These are phyloP conservation scores for Backusella sp. DNA, from an alignment of 192 early-diverging fungal genomes.

Conservation along the genomic window DNA sequence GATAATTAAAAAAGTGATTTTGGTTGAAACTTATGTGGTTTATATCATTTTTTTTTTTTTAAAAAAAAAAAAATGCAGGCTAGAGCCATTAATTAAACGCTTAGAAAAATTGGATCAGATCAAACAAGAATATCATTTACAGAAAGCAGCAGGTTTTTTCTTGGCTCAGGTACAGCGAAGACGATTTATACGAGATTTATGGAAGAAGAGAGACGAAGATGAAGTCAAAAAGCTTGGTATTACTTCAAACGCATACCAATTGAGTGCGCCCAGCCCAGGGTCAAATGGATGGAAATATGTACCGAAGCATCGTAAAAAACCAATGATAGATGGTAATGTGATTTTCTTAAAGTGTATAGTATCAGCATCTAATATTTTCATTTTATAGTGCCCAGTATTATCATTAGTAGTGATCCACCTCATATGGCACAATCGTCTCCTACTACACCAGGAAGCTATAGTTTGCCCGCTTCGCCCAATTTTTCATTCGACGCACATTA, in stretches of 20 bases:
- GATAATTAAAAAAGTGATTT: background rate
- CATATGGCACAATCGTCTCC: background rate
- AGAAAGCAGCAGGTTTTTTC: conserved; percentile 35
- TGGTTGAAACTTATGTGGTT: background rate
- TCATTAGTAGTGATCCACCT: background rate
- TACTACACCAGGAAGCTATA: background rate
- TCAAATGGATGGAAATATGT: background rate
- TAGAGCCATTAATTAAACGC: conserved; percentile 29
- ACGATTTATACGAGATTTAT: conserved; percentile 26
- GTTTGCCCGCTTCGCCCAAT: background rate
- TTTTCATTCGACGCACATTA: conserved; percentile 9
- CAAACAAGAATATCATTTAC: conserved; percentile 21
- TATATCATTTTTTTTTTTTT: background rate
- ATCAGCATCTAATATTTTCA: too few species aligned
- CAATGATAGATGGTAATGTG: background rate
- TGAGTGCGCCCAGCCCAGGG: background rate
- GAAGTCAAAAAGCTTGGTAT: conserved; percentile 23
- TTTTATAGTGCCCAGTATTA: conserved; percentile 12
- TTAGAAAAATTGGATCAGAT: conserved; percentile 33
- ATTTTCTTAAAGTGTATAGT: background rate
- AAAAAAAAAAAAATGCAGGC: background rate
- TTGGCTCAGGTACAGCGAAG: conserved; percentile 27
- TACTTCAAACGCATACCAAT: background rate
- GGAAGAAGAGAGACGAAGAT: conserved; percentile 35
- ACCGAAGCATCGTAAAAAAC: background rate